Conservation (phyloP, 192 early-diverging fungal genomes). For the Backusella circina region DNA sequence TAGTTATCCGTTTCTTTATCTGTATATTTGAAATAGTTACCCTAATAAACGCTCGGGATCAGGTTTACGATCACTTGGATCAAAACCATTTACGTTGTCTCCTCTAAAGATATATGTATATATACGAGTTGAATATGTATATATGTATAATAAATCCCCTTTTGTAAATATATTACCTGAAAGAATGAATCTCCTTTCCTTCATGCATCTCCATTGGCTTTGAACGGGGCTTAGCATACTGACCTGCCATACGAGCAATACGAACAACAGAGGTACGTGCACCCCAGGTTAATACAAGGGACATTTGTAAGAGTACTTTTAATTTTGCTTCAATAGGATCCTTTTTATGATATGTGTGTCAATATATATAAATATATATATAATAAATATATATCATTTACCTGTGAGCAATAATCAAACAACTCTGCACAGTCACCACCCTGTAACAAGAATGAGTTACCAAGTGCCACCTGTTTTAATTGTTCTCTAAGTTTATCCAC, state of each 20-base stretch:
- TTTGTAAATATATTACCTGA: conserved; percentile 37
- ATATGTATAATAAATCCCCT: too few relatives aligned
- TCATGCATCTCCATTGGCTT: conserved; percentile 85
- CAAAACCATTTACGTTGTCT: conserved; percentile 97
- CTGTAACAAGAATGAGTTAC: conserved; percentile 92
- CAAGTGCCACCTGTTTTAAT: conserved; percentile 84
- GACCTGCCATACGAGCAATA: conserved; percentile 97
- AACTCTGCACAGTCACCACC: conserved; percentile 99
- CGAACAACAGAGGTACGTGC: conserved; percentile 89
- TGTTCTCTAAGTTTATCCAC: conserved; percentile 79
- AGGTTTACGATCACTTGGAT: conserved; percentile 77
- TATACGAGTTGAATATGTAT: neutral
- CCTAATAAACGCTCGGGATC: conserved; percentile 90
- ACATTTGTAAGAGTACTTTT: conserved; percentile 97
- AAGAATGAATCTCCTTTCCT: conserved; percentile 81
- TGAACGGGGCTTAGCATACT: conserved; percentile 98
- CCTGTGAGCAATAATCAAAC: conserved; percentile 96
- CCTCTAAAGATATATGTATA: conserved; percentile 57
- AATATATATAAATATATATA: neutral
- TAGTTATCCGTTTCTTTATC: neutral
- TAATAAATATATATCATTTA: conserved; percentile 35
- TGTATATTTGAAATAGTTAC: conserved; percentile 32
- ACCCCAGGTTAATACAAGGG: conserved; percentile 92
- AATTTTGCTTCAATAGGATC: conserved; percentile 92
- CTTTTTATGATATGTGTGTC: conserved; percentile 24